A percentile compares a stretch with the other conserved stretches of the same genome.
Evolutionary conservation across 164 flowering plant species (phyloP).

Genomic region (Sedum album): DNA sequence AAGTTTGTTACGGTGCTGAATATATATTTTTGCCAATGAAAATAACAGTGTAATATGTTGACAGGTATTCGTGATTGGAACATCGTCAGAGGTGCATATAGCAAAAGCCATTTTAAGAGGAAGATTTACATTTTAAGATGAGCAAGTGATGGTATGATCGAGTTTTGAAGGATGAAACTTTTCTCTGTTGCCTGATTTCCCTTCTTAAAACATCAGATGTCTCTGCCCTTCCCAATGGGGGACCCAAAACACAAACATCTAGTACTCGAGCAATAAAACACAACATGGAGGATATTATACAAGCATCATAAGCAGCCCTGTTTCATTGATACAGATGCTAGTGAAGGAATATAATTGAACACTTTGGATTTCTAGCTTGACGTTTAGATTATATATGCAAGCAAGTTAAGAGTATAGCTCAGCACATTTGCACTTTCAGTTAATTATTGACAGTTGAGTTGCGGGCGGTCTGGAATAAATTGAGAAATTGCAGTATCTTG

Average conservation of each 20-base stretch:
- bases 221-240: not conserved
- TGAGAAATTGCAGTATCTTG: too few relatives aligned
- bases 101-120: slow-evolving; percentile 91
- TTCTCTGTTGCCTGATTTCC: not conserved
- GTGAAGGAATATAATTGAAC: too few relatives aligned
- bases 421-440: too few relatives aligned
- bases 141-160: not conserved
- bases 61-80: slow-evolving; percentile 85
- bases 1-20: not conserved
- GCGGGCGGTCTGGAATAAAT: too few relatives aligned
- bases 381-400: too few relatives aligned
- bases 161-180: not conserved
- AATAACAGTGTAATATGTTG: not conserved
- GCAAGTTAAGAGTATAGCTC: too few relatives aligned
- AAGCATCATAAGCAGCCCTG: too few relatives aligned
- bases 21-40: not conserved
- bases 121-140: slow-evolving; percentile 24
- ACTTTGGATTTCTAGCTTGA: too few relatives aligned
- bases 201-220: not conserved
- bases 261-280: not conserved
- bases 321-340: too few relatives aligned
- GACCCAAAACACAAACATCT: not conserved
- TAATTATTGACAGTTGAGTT: too few relatives aligned
- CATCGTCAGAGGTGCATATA: slow-evolving; percentile 74
- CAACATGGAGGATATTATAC: too few relatives aligned